Conservation (phyloP, 495 filamentous ascomycete genomes). For the Immersiella caudata region DNA sequence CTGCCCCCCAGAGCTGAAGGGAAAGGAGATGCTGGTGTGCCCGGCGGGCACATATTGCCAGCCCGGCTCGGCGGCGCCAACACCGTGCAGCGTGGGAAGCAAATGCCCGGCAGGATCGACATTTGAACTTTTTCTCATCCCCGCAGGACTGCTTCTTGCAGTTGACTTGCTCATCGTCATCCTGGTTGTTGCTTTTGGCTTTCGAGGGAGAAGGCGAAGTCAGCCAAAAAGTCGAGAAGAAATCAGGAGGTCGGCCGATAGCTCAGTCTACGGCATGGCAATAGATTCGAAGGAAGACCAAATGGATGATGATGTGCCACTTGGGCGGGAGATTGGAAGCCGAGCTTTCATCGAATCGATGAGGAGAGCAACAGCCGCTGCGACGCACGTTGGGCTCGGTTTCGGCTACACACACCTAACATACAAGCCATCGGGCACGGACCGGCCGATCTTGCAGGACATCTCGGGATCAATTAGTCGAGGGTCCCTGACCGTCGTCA, state of each 20-base stretch:
- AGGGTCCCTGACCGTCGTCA: conserved; percentile 53
- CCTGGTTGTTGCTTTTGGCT: conserved; percentile 31
- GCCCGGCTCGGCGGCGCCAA: conserved; percentile 44
- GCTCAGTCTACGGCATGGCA: neutral
- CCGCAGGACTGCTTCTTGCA: conserved; percentile 44
- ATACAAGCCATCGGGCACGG: conserved; percentile 46
- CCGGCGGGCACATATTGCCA: conserved; percentile 51
- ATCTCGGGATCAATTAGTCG: conserved; percentile 54
- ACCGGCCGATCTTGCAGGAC: conserved; percentile 50
- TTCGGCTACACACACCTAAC: conserved; percentile 52
- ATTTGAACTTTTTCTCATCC: conserved; percentile 43
- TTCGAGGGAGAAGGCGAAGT: conserved; percentile 30
- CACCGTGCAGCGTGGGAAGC: conserved; percentile 45
- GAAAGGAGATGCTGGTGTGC: conserved; percentile 40
- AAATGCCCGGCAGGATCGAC: conserved; percentile 42
- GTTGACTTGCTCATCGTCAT: conserved; percentile 45
- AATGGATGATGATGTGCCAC: conserved; percentile 22
- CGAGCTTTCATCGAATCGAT: conserved; percentile 55
- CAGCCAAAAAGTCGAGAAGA: neutral
- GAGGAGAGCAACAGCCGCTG: conserved; percentile 48
- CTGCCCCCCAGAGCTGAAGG: conserved; percentile 37
- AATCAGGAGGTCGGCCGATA: neutral
- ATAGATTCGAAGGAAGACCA: neutral
- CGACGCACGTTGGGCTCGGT: conserved; percentile 52
- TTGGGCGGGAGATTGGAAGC: conserved; percentile 39